Evolutionary conservation across 345 rosid genomes (phyloP).

Genomic region (Populus tremula): DNA sequence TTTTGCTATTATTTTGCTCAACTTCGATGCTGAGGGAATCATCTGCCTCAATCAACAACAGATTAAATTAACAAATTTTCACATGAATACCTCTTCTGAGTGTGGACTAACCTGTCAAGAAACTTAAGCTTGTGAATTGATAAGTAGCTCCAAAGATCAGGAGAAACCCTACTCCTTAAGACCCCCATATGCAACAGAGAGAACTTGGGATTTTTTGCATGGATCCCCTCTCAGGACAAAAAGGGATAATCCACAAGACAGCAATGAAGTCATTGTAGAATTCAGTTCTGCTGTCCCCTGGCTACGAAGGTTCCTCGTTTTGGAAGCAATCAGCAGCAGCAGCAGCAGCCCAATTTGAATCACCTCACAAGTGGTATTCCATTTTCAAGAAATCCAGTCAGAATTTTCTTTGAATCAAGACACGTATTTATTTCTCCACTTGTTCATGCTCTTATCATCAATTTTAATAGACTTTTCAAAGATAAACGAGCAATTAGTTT

Average conservation of each 20-base stretch:
- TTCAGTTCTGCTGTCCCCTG: neutral
- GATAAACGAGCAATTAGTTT: conserved; percentile 1
- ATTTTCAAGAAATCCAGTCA: neutral
- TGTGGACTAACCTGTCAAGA: too few species aligned
- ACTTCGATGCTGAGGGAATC: neutral
- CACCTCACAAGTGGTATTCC: neutral
- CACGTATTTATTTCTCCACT: neutral
- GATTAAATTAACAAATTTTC: too few species aligned
- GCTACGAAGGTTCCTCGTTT: neutral
- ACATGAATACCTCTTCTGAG: neutral
- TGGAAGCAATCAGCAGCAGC: neutral
- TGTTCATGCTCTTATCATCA: neutral
- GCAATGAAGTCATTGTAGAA: neutral
- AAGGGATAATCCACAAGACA: neutral
- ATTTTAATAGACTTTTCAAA: neutral
- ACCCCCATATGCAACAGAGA: neutral
- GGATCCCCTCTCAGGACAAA: too few species aligned
- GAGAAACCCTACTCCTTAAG: too few species aligned
- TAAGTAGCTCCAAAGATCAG: too few species aligned
- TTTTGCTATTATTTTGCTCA: neutral
- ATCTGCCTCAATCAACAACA: too few species aligned
- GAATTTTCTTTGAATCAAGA: neutral
- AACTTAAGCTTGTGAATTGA: too few species aligned
- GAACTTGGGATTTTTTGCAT: neutral
- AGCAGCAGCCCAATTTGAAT: conserved; percentile 3